Conservation (phyloP, 2,329 filamentous ascomycete species). For the Lecanicillium sp. region DNA sequence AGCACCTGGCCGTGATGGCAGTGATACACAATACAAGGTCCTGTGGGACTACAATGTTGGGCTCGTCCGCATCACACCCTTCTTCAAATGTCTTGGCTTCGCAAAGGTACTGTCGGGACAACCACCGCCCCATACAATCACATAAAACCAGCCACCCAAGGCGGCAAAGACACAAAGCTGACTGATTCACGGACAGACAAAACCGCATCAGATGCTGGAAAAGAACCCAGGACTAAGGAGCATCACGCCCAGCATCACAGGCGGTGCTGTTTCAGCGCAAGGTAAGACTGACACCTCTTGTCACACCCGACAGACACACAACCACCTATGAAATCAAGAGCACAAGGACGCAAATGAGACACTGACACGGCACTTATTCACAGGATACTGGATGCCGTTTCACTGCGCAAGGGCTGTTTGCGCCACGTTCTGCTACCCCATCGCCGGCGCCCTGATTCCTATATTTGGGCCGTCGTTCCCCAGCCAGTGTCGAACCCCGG, state of each 20-base stretch:
- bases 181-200: constrained; percentile 53
- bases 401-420: constrained; percentile 79
- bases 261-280: constrained; percentile 83
- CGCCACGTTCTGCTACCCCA: constrained; percentile 79
- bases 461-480: constrained; percentile 84
- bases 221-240: constrained; percentile 75
- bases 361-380: constrained; percentile 12
- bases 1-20: too few species aligned
- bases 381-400: constrained; percentile 96
- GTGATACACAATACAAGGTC: constrained; percentile 53
- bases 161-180: too few species aligned
- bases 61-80: constrained; percentile 84
- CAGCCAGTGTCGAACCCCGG: constrained; percentile 56
- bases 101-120: constrained; percentile 73
- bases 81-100: constrained; percentile 87
- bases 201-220: constrained; percentile 74
- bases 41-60: constrained; percentile 98
- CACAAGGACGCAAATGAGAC: too few species aligned
- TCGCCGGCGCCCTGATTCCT: constrained; percentile 79
- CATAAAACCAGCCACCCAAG: too few species aligned
- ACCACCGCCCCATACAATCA: too few species aligned
- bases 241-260: constrained; percentile 92
- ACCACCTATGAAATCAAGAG: constrained; percentile 4
- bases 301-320: background rate
- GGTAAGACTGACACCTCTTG: constrained; percentile 42